Evolutionary conservation across 257 asterid genomes (phyloP).

Genomic region (Fraxinus quadrangulata): DNA sequence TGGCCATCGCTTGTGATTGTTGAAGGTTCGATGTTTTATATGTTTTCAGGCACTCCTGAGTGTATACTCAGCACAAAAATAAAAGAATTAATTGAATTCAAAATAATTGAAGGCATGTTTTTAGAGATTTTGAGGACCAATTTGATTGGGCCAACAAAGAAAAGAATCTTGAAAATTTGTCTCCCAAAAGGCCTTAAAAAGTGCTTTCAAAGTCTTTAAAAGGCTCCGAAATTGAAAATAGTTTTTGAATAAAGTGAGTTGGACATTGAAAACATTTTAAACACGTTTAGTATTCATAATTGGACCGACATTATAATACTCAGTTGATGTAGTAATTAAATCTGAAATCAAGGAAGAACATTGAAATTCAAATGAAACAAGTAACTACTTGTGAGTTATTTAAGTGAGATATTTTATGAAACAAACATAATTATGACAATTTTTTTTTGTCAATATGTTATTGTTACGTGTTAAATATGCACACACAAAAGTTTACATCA

Average conservation of each 20-base stretch:
- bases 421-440: not conserved
- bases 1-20: not conserved
- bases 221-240: not conserved
- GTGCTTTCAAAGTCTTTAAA: not conserved
- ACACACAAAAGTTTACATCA: no score
- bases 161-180: not conserved
- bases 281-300: not conserved
- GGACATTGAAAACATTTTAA: not conserved
- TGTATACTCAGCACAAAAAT: not conserved
- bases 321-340: not conserved
- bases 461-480: no score
- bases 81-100: not conserved
- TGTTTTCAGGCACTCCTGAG: not conserved
- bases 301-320: not conserved
- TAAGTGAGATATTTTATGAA: not conserved
- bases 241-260: not conserved
- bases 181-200: not conserved
- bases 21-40: not conserved
- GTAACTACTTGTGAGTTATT: not conserved
- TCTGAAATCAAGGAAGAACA: not conserved
- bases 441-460: not conserved
- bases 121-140: not conserved
- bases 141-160: not conserved
- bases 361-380: not conserved
- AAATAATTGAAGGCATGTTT: not conserved